Evolutionary conservation across 2,329 filamentous ascomycete species (phyloP).

Genomic region (Ascochyta rabiei): DNA sequence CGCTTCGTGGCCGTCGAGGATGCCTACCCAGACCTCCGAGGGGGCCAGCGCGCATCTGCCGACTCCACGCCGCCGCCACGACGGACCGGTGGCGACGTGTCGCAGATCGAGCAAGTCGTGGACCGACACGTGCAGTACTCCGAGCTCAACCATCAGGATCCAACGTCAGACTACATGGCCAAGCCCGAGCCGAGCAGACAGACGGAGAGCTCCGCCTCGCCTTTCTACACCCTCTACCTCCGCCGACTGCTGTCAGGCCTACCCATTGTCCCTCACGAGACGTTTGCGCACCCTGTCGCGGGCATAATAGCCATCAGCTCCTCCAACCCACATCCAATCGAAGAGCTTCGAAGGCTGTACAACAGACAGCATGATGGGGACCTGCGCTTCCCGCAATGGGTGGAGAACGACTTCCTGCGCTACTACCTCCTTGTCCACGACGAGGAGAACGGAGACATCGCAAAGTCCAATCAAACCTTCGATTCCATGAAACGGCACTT

Average conservation of each 20-base stretch:
- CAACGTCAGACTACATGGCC: slow-evolving; percentile 52
- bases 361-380: slow-evolving; percentile 80
- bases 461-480: slow-evolving; percentile 85
- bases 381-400: slow-evolving; percentile 77
- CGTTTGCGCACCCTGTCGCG: slow-evolving; percentile 91
- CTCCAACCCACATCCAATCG: slow-evolving; percentile 79
- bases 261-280: slow-evolving; percentile 82
- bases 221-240: slow-evolving; percentile 85
- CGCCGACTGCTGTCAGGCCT: slow-evolving; percentile 81
- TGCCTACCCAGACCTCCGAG: slow-evolving; percentile 51
- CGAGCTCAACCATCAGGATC: slow-evolving; percentile 58
- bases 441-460: slow-evolving; percentile 92
- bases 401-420: slow-evolving; percentile 87
- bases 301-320: slow-evolving; percentile 96
- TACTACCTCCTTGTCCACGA: slow-evolving; percentile 98
- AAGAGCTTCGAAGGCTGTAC: slow-evolving; percentile 84
- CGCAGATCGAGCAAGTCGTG: slow-evolving; percentile 79
- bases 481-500: slow-evolving; percentile 99
- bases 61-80: slow-evolving; percentile 42
- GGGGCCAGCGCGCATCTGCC: slow-evolving; percentile 33
- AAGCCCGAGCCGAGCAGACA: slow-evolving; percentile 22
- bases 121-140: slow-evolving; percentile 78
- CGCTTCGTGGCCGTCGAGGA: slow-evolving; percentile 77
- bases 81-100: slow-evolving; percentile 60
- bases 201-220: slow-evolving; percentile 60